These are phyloP conservation scores for Biancaea sappan DNA, from an alignment of 306 rosid species.

Conservation along the genomic window DNA sequence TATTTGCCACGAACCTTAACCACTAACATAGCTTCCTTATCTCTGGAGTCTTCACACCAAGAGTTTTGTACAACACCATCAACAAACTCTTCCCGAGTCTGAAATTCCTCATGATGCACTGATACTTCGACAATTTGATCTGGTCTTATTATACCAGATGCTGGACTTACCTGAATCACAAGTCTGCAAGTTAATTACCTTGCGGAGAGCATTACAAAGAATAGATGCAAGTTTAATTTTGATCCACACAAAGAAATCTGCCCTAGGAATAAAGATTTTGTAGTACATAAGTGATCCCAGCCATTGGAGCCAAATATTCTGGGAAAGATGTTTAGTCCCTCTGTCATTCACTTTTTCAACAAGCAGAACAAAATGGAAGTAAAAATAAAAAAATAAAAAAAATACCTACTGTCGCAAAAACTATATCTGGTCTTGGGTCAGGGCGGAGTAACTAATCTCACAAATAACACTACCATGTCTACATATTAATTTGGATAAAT, in stretches of 20 bases:
- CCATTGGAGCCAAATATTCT: background rate
- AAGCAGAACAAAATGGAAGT: no score
- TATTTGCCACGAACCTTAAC: conserved; percentile 74
- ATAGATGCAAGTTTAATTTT: conserved; percentile 14
- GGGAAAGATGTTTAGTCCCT: background rate
- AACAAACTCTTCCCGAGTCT: conserved; percentile 74
- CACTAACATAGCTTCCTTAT: conserved; percentile 75
- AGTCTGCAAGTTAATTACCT: conserved; percentile 13
- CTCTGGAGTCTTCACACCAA: conserved; percentile 94
- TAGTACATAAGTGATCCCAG: background rate
- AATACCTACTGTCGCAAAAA: background rate
- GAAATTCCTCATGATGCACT: conserved; percentile 85
- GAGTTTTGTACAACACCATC: conserved; percentile 79
- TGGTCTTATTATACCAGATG: conserved; percentile 78
- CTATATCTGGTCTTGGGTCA: background rate
- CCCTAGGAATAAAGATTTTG: background rate
- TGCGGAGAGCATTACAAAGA: conserved; percentile 28
- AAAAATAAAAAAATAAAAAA: background rate
- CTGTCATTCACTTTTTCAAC: background rate
- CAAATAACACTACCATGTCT: background rate
- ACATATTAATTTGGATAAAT: background rate
- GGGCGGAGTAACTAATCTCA: background rate
- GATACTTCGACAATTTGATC: conserved; percentile 78
- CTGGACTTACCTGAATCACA: conserved; percentile 77
- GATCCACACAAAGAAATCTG: background rate